phyloP scores from a whole-genome alignment of 257 asterid species.

The Solanum sparsipilum region DNA sequence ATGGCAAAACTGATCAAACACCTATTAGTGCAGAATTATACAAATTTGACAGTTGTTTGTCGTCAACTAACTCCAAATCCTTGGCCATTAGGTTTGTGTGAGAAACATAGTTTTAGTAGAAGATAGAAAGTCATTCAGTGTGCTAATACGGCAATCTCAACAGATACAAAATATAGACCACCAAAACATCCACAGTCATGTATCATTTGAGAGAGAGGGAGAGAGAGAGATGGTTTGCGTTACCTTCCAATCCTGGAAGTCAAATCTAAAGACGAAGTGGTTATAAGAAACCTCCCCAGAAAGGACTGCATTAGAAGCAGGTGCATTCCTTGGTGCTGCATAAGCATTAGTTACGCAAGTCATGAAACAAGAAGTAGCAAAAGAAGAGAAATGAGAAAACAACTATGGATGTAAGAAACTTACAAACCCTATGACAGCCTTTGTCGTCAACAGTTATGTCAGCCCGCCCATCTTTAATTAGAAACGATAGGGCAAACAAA shows the following conservation, averaged over 20 bases:
- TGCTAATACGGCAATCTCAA: neutral
- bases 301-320: constrained; percentile 55
- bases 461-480: constrained; percentile 87
- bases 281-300: constrained; percentile 58
- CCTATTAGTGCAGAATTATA: neutral
- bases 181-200: neutral
- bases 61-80: neutral
- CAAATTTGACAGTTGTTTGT: neutral
- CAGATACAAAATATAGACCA: neutral
- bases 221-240: neutral
- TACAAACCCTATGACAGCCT: constrained; percentile 68
- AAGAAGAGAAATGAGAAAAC: neutral
- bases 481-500: constrained; percentile 84
- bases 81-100: neutral
- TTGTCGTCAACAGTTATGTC: constrained; percentile 46
- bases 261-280: constrained; percentile 79
- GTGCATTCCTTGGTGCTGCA: constrained; percentile 85
- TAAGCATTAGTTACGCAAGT: constrained; percentile 1
- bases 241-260: constrained; percentile 93
- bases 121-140: neutral
- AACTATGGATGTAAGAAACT: constrained; percentile 3
- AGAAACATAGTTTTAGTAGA: neutral
- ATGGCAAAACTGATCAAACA: neutral
- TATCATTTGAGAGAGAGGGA: neutral
- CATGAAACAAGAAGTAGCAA: neutral